Evolutionary conservation across 768 basidiomycete species (phyloP).

Genomic region (Favolaschia claudopus): DNA sequence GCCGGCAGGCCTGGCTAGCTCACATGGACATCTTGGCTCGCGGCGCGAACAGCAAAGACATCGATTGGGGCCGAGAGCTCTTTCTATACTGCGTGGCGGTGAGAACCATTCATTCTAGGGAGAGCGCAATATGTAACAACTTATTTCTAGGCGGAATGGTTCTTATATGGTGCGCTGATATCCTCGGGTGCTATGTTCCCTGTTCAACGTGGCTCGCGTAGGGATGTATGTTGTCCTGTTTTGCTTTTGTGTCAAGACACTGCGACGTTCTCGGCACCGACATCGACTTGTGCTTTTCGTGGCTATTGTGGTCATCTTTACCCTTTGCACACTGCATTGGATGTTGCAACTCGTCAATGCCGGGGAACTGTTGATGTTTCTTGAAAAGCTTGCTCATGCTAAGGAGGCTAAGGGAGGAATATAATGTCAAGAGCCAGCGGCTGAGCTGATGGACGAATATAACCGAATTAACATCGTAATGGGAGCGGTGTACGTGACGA

Average conservation of each 20-base stretch:
- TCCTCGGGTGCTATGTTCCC: background rate
- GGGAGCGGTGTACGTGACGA: constrained; percentile 12
- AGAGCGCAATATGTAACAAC: background rate
- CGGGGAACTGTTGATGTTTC: constrained; percentile 1
- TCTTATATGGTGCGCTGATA: constrained; percentile 35
- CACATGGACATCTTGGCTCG: constrained; percentile 9
- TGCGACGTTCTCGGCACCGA: background rate
- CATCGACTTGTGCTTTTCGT: constrained; percentile 1
- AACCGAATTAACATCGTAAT: constrained; percentile 27
- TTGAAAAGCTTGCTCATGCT: background rate
- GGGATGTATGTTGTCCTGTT: constrained; percentile 42
- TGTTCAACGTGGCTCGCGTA: constrained; percentile 2
- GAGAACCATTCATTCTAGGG: background rate
- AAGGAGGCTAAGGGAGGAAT: background rate
- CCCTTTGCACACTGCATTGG: constrained; percentile 16
- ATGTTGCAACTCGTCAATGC: constrained; percentile 23
- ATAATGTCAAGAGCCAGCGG: background rate
- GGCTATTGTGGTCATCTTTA: constrained; percentile 12
- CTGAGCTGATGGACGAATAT: background rate
- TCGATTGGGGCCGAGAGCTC: constrained; percentile 17
- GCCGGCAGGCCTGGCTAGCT: too few relatives aligned
- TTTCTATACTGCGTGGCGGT: constrained; percentile 19
- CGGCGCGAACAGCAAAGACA: constrained; percentile 8
- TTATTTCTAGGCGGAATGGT: constrained; percentile 32
- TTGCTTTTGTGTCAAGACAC: constrained; percentile 28